These are phyloP conservation scores for Botryotinia globosa DNA, from an alignment of 2,329 filamentous ascomycete species.

Conservation along the genomic window DNA sequence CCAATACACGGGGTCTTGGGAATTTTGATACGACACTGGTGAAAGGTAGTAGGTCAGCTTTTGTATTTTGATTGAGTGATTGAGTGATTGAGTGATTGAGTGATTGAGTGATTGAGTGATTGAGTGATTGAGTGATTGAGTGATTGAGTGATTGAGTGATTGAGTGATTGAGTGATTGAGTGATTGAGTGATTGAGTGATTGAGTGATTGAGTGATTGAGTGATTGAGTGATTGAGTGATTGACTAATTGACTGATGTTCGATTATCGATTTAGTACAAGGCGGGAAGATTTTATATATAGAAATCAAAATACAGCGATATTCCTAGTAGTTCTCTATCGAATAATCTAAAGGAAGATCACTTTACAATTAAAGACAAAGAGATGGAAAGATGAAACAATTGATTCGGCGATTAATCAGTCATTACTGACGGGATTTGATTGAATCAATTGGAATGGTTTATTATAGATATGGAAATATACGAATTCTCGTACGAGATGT, in stretches of 20 bases:
- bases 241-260: too few relatives aligned
- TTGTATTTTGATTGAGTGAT: too few relatives aligned
- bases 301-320: not conserved
- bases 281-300: not conserved
- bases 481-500: not conserved
- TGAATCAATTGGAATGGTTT: not conserved
- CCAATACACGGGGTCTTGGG: not conserved
- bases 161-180: too few relatives aligned
- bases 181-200: too few relatives aligned
- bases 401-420: not conserved
- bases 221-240: too few relatives aligned
- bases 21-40: not conserved
- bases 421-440: not conserved
- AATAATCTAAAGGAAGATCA: not conserved
- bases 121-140: too few relatives aligned
- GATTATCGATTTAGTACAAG: too few relatives aligned
- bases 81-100: too few relatives aligned
- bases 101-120: too few relatives aligned
- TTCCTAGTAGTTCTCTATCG: not conserved
- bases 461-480: not conserved
- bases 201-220: too few relatives aligned
- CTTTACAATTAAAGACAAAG: not conserved
- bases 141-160: too few relatives aligned
- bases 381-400: not conserved
- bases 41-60: not conserved